Conservation (phyloP, 2,329 filamentous ascomycete species). For the Aspergillus vadensis region DNA sequence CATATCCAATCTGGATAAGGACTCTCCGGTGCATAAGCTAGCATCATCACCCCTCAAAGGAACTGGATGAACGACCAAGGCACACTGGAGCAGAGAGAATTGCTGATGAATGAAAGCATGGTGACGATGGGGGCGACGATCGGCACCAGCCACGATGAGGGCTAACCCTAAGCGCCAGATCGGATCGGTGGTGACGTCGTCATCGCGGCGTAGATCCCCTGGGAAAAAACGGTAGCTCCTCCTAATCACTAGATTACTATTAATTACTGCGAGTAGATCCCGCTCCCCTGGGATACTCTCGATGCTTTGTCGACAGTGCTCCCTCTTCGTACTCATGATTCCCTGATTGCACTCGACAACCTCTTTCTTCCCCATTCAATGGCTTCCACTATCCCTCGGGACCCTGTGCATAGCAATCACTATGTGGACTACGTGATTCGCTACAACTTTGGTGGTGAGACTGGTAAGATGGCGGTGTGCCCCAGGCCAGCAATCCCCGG, state of each 20-base stretch:
- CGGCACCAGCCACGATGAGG: conserved; percentile 1
- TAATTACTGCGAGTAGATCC: background rate
- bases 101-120: background rate
- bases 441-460: conserved; percentile 70
- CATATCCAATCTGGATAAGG: too few relatives aligned
- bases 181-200: conserved; percentile 11
- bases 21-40: too few relatives aligned
- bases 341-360: conserved; percentile 4
- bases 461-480: conserved; percentile 53
- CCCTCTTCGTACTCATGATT: background rate
- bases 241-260: background rate
- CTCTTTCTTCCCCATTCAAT: conserved; percentile 19
- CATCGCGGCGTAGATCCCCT: background rate
- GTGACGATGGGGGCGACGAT: background rate
- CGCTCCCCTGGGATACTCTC: background rate
- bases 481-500: background rate
- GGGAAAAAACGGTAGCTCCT: background rate
- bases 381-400: conserved; percentile 31
- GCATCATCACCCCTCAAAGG: too few relatives aligned
- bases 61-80: background rate
- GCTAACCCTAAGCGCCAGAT: conserved; percentile 11
- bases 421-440: conserved; percentile 88
- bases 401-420: conserved; percentile 54
- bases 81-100: background rate
- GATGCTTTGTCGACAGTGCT: background rate